These are phyloP conservation scores for Sporobolomyces pararoseus DNA, from an alignment of 768 basidiomycete genomes.

Conservation along the genomic window DNA sequence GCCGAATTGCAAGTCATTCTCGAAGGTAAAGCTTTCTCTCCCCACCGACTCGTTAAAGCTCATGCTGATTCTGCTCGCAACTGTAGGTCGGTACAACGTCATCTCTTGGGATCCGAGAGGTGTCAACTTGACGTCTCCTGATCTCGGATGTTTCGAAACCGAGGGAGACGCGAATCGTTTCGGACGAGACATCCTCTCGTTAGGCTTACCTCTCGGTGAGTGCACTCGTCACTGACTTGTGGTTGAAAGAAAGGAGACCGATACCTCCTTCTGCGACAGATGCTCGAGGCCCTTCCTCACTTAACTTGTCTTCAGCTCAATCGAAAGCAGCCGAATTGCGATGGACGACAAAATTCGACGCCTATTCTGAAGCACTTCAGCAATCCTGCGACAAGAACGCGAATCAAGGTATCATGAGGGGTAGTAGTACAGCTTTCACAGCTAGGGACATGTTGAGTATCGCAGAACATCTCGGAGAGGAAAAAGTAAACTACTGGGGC, in stretches of 20 bases:
- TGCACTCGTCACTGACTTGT: too few relatives aligned
- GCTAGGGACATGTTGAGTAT: slow-evolving; percentile 43
- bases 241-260: not conserved
- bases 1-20: slow-evolving; percentile 20
- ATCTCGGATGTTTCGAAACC: slow-evolving; percentile 35
- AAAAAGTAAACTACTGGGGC: slow-evolving; percentile 44
- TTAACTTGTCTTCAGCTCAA: not conserved
- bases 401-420: slow-evolving; percentile 25
- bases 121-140: slow-evolving; percentile 40
- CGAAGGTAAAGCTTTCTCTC: slow-evolving; percentile 8
- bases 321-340: slow-evolving; percentile 11
- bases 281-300: slow-evolving; percentile 6
- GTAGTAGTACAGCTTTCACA: slow-evolving; percentile 35
- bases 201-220: slow-evolving; percentile 20
- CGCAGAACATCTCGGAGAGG: slow-evolving; percentile 38
- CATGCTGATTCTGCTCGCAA: not conserved
- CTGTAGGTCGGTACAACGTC: slow-evolving; percentile 30
- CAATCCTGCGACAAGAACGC: slow-evolving; percentile 25
- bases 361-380: slow-evolving; percentile 7
- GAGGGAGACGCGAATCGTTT: slow-evolving; percentile 32
- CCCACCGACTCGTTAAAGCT: not conserved
- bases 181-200: slow-evolving; percentile 23
- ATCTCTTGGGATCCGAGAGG: slow-evolving; percentile 42
- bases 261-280: slow-evolving; percentile 6
- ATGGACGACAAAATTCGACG: slow-evolving; percentile 14